Evolutionary conservation across 345 rosid genomes (phyloP).

Genomic region (Sonneratia caseolaris): DNA sequence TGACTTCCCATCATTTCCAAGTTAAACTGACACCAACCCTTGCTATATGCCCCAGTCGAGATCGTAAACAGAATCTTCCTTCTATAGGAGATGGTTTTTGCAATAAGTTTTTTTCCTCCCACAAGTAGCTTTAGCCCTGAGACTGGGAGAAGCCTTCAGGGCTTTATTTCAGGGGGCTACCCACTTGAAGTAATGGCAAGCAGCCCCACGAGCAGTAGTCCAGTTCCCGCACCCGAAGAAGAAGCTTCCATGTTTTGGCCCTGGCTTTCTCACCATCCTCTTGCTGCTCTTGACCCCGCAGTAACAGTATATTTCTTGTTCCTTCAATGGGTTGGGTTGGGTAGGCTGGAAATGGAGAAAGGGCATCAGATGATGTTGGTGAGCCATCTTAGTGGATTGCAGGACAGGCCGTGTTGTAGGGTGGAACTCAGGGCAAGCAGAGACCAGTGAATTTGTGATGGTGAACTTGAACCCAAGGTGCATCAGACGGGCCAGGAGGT

Average conservation of each 20-base stretch:
- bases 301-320: slow-evolving; percentile 19
- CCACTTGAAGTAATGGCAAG: slow-evolving; percentile 42
- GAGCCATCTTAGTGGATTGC: slow-evolving; percentile 15
- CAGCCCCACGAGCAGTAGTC: slow-evolving; percentile 35
- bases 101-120: background rate
- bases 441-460: slow-evolving; percentile 39
- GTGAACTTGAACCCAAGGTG: slow-evolving; percentile 33
- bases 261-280: slow-evolving; percentile 38
- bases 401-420: slow-evolving; percentile 15
- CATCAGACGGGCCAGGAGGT: slow-evolving; percentile 34
- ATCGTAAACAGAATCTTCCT: background rate
- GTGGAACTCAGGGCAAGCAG: slow-evolving; percentile 21
- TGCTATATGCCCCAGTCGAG: background rate
- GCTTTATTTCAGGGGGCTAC: slow-evolving; percentile 18
- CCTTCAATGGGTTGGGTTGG: slow-evolving; percentile 14
- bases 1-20: slow-evolving; percentile 2
- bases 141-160: background rate
- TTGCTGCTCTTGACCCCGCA: slow-evolving; percentile 44
- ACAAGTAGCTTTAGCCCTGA: slow-evolving; percentile 1
- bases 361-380: slow-evolving; percentile 15
- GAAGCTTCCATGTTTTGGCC: slow-evolving; percentile 35
- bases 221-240: slow-evolving; percentile 52
- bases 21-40: background rate
- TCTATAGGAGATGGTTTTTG: slow-evolving; percentile 3
- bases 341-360: slow-evolving; percentile 19